Evolutionary conservation across 306 rosid genomes (phyloP).

Genomic region (Leucaena leucocephala): DNA sequence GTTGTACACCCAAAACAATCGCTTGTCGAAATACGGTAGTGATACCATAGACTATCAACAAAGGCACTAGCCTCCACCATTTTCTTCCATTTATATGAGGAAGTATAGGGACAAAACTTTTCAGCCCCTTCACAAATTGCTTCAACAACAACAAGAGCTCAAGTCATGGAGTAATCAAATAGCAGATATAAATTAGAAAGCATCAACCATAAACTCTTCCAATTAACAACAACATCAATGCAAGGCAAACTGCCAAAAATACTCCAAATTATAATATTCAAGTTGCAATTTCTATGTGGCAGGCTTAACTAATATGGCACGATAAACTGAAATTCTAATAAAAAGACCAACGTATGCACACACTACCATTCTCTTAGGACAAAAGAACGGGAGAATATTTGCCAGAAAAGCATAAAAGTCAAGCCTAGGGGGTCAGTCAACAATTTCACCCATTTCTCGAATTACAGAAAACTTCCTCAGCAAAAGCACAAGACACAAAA

Average conservation of each 20-base stretch:
- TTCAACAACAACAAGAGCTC: slow-evolving; percentile 12
- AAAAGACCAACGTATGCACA: background rate
- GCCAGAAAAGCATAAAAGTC: background rate
- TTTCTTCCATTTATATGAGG: background rate
- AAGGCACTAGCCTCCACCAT: background rate
- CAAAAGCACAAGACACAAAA: background rate
- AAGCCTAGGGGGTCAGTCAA: background rate
- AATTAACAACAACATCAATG: background rate
- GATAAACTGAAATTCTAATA: background rate
- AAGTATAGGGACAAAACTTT: background rate
- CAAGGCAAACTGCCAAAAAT: background rate
- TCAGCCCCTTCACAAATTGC: background rate
- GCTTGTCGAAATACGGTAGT: background rate
- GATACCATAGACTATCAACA: background rate
- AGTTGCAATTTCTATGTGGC: background rate
- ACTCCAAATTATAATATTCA: background rate
- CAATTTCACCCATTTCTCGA: background rate
- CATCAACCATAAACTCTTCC: background rate
- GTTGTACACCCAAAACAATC: background rate
- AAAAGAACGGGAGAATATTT: background rate
- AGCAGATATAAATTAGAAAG: background rate
- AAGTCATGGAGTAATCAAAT: background rate
- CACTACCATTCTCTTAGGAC: background rate
- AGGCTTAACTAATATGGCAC: background rate
- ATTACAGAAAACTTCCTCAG: background rate